Base-by-base conservation (phyloP, 192 early-diverging fungal genomes). In the Backusella parvicylindrica region DNA sequence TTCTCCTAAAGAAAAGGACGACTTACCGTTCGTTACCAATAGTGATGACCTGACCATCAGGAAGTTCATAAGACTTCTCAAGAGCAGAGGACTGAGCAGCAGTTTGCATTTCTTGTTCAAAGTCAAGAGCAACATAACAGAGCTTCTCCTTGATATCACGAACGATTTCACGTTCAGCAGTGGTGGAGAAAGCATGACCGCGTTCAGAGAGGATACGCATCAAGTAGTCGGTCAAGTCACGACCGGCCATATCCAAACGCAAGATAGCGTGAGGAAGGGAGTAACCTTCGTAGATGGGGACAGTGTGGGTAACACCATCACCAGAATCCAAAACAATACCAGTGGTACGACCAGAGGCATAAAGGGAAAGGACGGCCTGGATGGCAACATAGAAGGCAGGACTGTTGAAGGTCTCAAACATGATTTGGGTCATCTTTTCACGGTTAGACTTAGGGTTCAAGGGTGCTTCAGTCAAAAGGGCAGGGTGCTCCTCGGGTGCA, bases 111-210 rank as follows among this genome's bases (percentile, higher is more conserved):
- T 98, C 97, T 89, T 96, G 92, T 78, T 97, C 96, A 86, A 94
- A 97, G 91, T 99, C 96, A 49, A 97, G 88, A 75, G 96, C 96
- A 79, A 97, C 96, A 83, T 98, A 98, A 89, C 96, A 95, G 77
- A 97, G 91, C 93, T 97, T 98, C 87, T 98, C 97, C 92, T 99
- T 99, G 88, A 99, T 98, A 83, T 98, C 96, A 86, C 96, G 95
- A 78, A 97, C 96, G 78, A 97, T 96, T 93, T 97, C 97, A 86
- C 93, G 91, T 88, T 97, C 97, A 79, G 96, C 94, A 33, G 96
- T 92, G 86, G 95, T 98, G 72, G 89, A 92, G 92, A 97, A 95
- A 41, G 94, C 86, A 92, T 98, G 93, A 84, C 98, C 98, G 80
- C 96, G 94, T 86, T 98, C 94, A 78, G 92, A 94, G 79, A 98